Conservation (phyloP, 2,329 filamentous ascomycete genomes). For the Drechslera avenae region DNA sequence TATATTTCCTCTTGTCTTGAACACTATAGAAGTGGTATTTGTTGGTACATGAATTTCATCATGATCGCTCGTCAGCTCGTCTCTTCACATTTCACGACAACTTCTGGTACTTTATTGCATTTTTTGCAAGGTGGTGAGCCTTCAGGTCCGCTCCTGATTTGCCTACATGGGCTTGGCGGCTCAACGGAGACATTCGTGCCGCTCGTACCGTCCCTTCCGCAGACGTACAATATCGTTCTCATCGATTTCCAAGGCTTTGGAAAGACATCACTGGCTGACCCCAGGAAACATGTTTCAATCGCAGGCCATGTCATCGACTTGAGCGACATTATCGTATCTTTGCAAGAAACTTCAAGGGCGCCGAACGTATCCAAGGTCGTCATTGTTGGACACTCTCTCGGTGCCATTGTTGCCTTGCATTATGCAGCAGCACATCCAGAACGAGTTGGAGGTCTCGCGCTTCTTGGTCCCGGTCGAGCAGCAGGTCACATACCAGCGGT, state of each 20-base stretch:
- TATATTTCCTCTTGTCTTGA: too few relatives aligned
- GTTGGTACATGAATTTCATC: background rate
- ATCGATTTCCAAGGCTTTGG: background rate
- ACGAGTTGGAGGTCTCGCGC: background rate
- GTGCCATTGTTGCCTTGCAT: background rate
- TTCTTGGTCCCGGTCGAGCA: constrained; percentile 5
- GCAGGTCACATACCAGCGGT: constrained; percentile 11
- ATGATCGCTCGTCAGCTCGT: background rate
- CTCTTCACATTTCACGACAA: background rate
- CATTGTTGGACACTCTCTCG: background rate
- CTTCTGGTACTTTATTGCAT: background rate
- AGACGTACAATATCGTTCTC: background rate
- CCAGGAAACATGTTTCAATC: background rate
- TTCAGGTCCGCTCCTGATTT: background rate
- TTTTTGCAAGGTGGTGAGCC: background rate
- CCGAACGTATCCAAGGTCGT: background rate
- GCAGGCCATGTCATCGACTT: background rate
- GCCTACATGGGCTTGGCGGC: background rate
- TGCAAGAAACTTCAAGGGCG: background rate
- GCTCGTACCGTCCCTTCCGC: background rate
- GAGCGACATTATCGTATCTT: background rate
- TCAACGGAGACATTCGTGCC: constrained; percentile 1
- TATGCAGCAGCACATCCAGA: background rate
- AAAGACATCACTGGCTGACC: background rate
- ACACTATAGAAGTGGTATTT: background rate